A percentile compares a stretch with the other conserved stretches of the same genome.
Conservation (phyloP, 176 grass and related monocot genomes). For the Neostapfia colusana region DNA sequence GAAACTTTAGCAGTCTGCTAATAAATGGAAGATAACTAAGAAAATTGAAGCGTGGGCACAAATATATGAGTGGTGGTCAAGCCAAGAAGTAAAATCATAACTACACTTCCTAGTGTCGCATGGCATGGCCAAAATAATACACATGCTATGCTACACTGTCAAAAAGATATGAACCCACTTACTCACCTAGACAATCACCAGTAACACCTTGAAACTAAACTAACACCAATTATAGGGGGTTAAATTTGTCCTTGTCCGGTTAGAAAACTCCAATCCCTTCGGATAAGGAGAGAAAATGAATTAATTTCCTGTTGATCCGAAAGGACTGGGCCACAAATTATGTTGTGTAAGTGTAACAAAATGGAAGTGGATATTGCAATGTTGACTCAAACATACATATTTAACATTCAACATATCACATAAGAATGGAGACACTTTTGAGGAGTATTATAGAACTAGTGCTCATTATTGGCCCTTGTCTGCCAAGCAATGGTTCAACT, state of each 20-base stretch:
- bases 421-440: background rate
- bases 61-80: background rate
- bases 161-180: background rate
- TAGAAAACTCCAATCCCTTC: background rate
- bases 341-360: background rate
- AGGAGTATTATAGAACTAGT: background rate
- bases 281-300: background rate
- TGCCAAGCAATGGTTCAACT: background rate
- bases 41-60: background rate
- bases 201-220: background rate
- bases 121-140: background rate
- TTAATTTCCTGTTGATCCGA: background rate
- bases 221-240: background rate
- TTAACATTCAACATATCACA: background rate
- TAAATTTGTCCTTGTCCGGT: background rate
- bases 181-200: background rate
- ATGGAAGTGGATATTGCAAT: background rate
- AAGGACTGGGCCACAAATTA: background rate
- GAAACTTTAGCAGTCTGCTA: background rate
- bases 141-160: background rate
- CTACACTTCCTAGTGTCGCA: background rate
- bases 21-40: constrained; percentile 10
- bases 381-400: background rate
- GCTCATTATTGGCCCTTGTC: background rate
- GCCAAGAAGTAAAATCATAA: background rate